A percentile compares a stretch with the other conserved stretches of the same genome.
These are phyloP conservation scores for Coemansia sp. DNA, from an alignment of 192 early-diverging fungal genomes.

Conservation along the genomic window DNA sequence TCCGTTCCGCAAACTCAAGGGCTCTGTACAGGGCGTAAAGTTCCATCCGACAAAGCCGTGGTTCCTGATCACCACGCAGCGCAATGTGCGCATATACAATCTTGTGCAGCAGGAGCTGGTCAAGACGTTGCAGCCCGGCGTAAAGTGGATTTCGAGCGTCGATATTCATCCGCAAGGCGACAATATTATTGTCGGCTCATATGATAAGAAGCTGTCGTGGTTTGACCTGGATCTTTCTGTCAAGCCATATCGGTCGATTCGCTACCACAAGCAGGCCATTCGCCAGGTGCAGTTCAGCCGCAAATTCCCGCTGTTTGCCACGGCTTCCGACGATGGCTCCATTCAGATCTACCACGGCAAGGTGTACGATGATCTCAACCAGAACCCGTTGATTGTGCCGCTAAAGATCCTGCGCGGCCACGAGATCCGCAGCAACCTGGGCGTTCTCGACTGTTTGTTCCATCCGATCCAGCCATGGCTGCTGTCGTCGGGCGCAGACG, in stretches of 20 bases:
- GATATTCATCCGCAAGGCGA: conserved; percentile 95
- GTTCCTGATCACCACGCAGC: conserved; percentile 94
- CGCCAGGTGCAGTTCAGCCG: conserved; percentile 85
- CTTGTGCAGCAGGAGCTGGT: conserved; percentile 81
- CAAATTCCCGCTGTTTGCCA: conserved; percentile 91
- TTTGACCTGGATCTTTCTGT: conserved; percentile 93
- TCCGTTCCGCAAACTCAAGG: conserved; percentile 89
- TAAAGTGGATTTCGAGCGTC: conserved; percentile 94
- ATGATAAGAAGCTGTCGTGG: conserved; percentile 95
- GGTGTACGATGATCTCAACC: conserved; percentile 94
- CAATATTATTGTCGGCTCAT: conserved; percentile 93
- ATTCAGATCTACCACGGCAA: conserved; percentile 97
- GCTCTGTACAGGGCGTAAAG: conserved; percentile 78
- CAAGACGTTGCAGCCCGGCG: conserved; percentile 80
- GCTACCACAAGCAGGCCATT: conserved; percentile 87
- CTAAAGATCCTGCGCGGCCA: conserved; percentile 91
- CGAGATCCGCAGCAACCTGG: conserved; percentile 67
- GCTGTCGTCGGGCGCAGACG: conserved; percentile 88
- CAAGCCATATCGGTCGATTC: conserved; percentile 90
- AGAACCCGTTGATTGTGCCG: conserved; percentile 98
- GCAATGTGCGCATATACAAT: conserved; percentile 91
- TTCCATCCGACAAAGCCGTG: conserved; percentile 94
- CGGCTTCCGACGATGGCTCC: conserved; percentile 87
- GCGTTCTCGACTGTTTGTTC: conserved; percentile 81
- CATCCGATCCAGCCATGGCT: conserved; percentile 98